phyloP scores from a whole-genome alignment of 1,284 basidiomycete genomes.

The Mycosarcoma maydis region DNA sequence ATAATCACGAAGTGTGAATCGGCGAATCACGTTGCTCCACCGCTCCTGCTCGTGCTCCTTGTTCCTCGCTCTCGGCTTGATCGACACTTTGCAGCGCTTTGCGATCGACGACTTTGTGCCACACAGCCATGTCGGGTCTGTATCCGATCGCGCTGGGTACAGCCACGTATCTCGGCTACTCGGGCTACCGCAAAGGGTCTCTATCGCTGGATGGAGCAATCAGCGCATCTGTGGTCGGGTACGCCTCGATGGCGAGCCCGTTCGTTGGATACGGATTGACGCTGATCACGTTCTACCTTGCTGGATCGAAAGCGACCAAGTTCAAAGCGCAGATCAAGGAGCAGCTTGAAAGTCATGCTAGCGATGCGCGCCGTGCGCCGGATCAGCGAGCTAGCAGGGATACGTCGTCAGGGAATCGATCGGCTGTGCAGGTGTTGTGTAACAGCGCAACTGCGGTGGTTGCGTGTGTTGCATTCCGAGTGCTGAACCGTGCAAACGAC shows the following conservation, averaged over 20 bases:
- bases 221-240: conserved; percentile 51
- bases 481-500: neutral
- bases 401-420: conserved; percentile 41
- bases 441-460: conserved; percentile 36
- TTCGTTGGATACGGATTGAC: conserved; percentile 49
- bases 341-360: conserved; percentile 72
- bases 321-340: conserved; percentile 73
- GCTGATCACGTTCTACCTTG: conserved; percentile 70
- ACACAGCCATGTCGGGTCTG: conserved; percentile 7
- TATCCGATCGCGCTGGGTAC: conserved; percentile 31
- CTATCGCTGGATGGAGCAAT: conserved; percentile 52
- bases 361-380: neutral
- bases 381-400: conserved; percentile 21
- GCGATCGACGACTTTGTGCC: too few relatives aligned
- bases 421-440: conserved; percentile 54
- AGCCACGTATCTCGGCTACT: conserved; percentile 31
- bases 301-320: conserved; percentile 86
- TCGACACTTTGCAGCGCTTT: too few relatives aligned
- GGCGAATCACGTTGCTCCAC: too few relatives aligned
- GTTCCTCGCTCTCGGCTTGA: neutral
- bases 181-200: conserved; percentile 53
- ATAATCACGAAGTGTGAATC: too few relatives aligned
- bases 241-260: conserved; percentile 56
- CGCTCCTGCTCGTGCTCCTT: neutral
- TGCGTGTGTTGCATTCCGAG: conserved; percentile 18